Evolutionary conservation across 2,329 filamentous ascomycete genomes (phyloP).

Genomic region (Cladosporium cucumerinum): DNA sequence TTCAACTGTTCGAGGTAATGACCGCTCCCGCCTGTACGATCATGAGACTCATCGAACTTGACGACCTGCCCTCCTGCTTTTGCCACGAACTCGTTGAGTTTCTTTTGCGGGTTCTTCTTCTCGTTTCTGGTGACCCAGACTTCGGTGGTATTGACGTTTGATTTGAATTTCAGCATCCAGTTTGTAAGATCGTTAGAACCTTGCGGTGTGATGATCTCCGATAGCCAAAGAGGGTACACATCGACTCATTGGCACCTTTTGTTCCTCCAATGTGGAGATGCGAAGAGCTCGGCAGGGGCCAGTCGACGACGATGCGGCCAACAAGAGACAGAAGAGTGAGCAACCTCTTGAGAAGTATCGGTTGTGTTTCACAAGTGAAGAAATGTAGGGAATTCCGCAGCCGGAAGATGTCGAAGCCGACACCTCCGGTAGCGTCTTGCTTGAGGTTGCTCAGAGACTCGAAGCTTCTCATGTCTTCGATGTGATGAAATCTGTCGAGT

Average conservation of each 20-base stretch:
- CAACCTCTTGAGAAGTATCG: conserved; percentile 15
- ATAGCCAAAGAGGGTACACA: neutral
- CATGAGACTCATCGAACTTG: neutral
- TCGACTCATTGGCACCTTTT: neutral
- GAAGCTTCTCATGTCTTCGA: neutral
- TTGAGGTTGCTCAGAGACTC: neutral
- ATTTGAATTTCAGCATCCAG: neutral
- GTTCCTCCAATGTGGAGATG: neutral
- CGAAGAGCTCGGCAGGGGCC: neutral
- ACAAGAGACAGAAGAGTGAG: neutral
- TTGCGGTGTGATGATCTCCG: neutral
- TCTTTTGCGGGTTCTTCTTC: neutral
- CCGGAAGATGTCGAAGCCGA: neutral
- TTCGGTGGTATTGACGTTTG: neutral
- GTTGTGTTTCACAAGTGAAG: neutral
- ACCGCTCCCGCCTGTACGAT: neutral
- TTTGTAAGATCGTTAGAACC: neutral
- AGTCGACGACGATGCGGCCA: neutral
- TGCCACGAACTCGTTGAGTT: neutral
- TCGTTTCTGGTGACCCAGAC: neutral
- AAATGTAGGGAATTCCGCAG: neutral
- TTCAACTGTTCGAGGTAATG: neutral
- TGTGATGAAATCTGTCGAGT: neutral
- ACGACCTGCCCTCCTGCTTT: neutral
- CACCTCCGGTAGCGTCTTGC: neutral